phyloP scores from a whole-genome alignment of 441 rosid genomes.

The Brassica hybrid region DNA sequence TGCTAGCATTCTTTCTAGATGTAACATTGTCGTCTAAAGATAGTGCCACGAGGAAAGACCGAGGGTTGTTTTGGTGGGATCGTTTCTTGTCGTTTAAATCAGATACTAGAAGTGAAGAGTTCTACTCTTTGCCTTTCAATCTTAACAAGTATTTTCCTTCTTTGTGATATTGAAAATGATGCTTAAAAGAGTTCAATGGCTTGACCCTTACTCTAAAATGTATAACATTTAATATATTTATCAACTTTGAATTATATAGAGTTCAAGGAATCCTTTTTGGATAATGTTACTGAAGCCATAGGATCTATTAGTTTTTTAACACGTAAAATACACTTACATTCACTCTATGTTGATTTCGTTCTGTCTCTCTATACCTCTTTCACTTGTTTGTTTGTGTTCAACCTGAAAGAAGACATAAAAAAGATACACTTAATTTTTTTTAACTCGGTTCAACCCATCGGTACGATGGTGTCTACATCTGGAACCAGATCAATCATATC shows the following conservation, averaged over 20 bases:
- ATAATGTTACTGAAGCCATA: neutral
- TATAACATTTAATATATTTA: slow-evolving; percentile 13
- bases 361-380: neutral
- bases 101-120: slow-evolving; percentile 68
- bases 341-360: neutral
- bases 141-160: slow-evolving; percentile 80
- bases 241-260: neutral
- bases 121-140: slow-evolving; percentile 73
- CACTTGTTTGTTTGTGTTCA: neutral
- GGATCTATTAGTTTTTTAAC: neutral
- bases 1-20: slow-evolving; percentile 73
- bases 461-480: neutral
- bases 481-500: neutral
- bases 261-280: neutral
- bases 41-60: slow-evolving; percentile 67
- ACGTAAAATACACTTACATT: neutral
- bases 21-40: slow-evolving; percentile 68
- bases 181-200: slow-evolving; percentile 12
- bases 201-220: slow-evolving; percentile 2
- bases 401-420: neutral
- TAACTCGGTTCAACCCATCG: neutral
- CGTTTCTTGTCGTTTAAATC: slow-evolving; percentile 58
- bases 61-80: slow-evolving; percentile 81
- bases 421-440: neutral
- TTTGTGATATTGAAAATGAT: slow-evolving; percentile 42